Evolutionary conservation across 331 rosid species (phyloP).

Genomic region (Quercus phellos): DNA sequence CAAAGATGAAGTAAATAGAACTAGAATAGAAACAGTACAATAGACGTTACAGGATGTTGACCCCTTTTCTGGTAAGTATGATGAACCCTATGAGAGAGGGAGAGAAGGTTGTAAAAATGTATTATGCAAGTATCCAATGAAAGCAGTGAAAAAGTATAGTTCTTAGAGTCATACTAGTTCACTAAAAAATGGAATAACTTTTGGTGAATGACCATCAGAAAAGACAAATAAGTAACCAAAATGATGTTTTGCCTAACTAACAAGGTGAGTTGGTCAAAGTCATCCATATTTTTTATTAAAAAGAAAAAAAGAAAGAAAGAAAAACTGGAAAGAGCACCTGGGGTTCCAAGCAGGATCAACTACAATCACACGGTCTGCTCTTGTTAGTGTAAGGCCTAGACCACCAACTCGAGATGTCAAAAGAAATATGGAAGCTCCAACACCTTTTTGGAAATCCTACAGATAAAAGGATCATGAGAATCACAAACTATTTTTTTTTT

Average conservation of each 20-base stretch:
- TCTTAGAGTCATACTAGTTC: too few species aligned
- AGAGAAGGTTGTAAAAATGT: background rate
- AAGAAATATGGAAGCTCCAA: constrained; percentile 75
- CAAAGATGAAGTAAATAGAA: background rate
- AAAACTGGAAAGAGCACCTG: constrained; percentile 44
- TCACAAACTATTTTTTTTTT: background rate
- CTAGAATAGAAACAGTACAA: background rate
- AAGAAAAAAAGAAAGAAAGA: background rate
- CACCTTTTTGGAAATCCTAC: constrained; percentile 89
- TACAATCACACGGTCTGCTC: constrained; percentile 96
- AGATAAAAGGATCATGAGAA: constrained; percentile 11
- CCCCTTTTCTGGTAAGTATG: too few species aligned
- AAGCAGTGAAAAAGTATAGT: background rate
- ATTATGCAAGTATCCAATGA: background rate
- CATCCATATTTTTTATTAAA: background rate
- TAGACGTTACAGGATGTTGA: background rate
- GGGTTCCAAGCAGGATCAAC: constrained; percentile 99
- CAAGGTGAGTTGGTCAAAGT: background rate
- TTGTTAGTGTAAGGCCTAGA: constrained; percentile 89
- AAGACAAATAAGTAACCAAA: too few species aligned
- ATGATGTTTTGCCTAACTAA: background rate
- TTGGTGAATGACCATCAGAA: background rate
- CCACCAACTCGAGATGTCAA: constrained; percentile 99
- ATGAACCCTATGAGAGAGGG: too few species aligned
- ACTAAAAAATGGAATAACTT: background rate